Evolutionary conservation across 192 early-diverging fungal genomes (phyloP).

Genomic region (Coemansia sp.): DNA sequence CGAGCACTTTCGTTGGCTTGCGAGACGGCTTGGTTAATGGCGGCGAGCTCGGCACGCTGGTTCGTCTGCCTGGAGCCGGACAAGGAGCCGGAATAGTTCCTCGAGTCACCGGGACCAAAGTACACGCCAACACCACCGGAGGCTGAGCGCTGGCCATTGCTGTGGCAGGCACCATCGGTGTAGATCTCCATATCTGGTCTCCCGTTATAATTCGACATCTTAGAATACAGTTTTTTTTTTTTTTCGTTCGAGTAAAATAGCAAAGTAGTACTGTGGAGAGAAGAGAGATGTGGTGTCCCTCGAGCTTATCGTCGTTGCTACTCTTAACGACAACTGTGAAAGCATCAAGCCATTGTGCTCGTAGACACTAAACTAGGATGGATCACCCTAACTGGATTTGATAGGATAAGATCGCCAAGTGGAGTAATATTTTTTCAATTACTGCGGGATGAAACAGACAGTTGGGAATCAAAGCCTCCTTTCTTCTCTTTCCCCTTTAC

Average conservation of each 20-base stretch:
- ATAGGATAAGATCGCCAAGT: too few species aligned
- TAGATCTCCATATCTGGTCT: slow-evolving; percentile 23
- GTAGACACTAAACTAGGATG: too few species aligned
- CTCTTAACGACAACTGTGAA: too few species aligned
- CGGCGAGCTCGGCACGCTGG: slow-evolving; percentile 35
- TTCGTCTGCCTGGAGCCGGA: slow-evolving; percentile 20
- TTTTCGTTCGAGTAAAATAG: neutral
- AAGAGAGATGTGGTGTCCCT: neutral
- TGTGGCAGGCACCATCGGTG: slow-evolving; percentile 58
- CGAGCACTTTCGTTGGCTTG: slow-evolving; percentile 1
- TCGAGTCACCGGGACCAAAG: slow-evolving; percentile 50
- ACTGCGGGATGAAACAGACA: neutral
- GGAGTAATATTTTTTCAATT: neutral
- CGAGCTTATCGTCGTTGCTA: too few species aligned
- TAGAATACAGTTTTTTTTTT: neutral
- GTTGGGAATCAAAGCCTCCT: neutral
- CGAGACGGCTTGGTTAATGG: slow-evolving; percentile 23
- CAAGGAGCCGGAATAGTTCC: slow-evolving; percentile 55
- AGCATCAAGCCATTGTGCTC: too few species aligned
- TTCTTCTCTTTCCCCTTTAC: neutral
- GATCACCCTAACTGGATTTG: neutral
- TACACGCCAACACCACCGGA: slow-evolving; percentile 59
- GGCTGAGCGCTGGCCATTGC: slow-evolving; percentile 52
- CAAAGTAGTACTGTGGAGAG: neutral
- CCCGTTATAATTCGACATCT: neutral